phyloP scores from a whole-genome alignment of 805 yeast species.

The Candida methanosorbosa region DNA sequence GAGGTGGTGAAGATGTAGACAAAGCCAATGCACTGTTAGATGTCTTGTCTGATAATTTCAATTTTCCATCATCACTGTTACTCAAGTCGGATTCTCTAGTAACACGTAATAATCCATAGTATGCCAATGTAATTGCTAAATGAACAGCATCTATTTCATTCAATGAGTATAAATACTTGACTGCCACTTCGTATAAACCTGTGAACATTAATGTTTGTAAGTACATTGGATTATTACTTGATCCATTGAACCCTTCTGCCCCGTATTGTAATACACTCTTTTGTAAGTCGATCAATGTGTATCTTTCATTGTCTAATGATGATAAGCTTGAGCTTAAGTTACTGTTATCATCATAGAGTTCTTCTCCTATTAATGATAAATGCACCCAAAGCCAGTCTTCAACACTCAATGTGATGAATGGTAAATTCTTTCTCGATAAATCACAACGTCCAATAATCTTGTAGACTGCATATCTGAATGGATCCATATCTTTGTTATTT shows the following conservation, averaged over 20 bases:
- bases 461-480: constrained; percentile 83
- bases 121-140: constrained; percentile 71
- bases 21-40: neutral
- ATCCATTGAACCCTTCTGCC: constrained; percentile 55
- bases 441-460: constrained; percentile 90
- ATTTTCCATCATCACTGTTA: neutral
- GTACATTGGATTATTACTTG: constrained; percentile 60
- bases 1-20: too few relatives aligned
- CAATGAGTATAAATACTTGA: constrained; percentile 49
- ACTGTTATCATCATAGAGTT: constrained; percentile 10
- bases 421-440: constrained; percentile 54
- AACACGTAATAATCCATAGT: constrained; percentile 59
- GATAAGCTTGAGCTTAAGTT: neutral
- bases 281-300: constrained; percentile 69
- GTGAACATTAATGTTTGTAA: constrained; percentile 63
- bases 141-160: constrained; percentile 87
- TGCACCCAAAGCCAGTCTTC: constrained; percentile 99
- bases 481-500: constrained; percentile 60
- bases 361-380: constrained; percentile 63
- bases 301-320: constrained; percentile 56
- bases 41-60: too few relatives aligned
- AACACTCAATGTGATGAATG: constrained; percentile 63
- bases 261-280: constrained; percentile 65
- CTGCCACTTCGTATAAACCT: constrained; percentile 78
- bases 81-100: neutral